Base-by-base conservation (phyloP, 225 moss, liverwort and hornwort genomes). In the Marchantia paleacea region DNA sequence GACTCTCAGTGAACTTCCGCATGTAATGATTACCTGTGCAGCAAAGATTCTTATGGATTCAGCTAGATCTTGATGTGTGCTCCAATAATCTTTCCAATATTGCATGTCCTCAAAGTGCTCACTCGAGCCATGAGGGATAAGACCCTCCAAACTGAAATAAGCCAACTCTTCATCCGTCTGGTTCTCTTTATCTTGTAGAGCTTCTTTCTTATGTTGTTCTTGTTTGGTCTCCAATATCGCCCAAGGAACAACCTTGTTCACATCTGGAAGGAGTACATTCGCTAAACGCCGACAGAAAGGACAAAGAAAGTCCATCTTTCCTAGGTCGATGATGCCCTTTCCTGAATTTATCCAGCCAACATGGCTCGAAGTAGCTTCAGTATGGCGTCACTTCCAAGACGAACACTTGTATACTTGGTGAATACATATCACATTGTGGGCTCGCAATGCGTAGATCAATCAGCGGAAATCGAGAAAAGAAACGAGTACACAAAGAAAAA, bases 211-310 rank as follows among this genome's bases (percentile, higher is more conserved):
- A 54, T 82, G 74, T n/a, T 84, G 85, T 31, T 86, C 80, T 76
- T 48, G 73, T 81, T 80, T 81, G 70, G 79, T 83, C 80, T 84
- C 86, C 73, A 88, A 80, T 79, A 84, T 85, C 80, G 79, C 87
- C 86, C 83, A 90, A 11, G 94, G 86, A 78, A 91, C 83, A 31
- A 87, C 86, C 81, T 91, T 84, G 82, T 89, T 91, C 70, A 97
- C 90, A 81, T 90, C 89, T 82, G 97, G 97, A 52, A 97, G 90
- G 49, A 97, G 83, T 51, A 87, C 97, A 88, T 97, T 97, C 83
- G 97, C 93, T 64, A 97, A 82, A 58, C 97, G 93, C 67, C 97
- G 97, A 83, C 97, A 97, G 69, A 93, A 92, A 49, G 97, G 97
- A 82, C 97, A 97, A 57, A 97, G 92, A 80, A 95, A 97, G 81